Conservation (phyloP, 352 stramenopile genomes). For the Phytopythium chamaehyphon region DNA sequence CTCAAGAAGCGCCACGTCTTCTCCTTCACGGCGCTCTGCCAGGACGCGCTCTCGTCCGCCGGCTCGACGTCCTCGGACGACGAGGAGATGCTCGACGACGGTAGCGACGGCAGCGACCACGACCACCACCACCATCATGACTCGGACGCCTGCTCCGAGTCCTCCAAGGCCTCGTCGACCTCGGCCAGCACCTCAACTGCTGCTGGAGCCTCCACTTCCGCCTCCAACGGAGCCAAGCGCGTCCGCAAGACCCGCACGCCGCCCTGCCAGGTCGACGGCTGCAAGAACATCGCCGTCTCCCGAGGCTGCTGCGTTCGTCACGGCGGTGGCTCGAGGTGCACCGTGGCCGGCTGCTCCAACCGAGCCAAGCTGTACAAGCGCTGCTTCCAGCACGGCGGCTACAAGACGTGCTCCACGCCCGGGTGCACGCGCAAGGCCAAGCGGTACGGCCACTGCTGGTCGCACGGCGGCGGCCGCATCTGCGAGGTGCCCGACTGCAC, state of each 20-base stretch:
- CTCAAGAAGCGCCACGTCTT: constrained; percentile 5
- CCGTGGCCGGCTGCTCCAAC: constrained; percentile 40
- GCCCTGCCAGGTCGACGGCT: constrained; percentile 54
- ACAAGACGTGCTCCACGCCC: constrained; percentile 54
- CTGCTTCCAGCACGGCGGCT: constrained; percentile 65
- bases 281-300: constrained; percentile 50
- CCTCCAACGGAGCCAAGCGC: constrained; percentile 6
- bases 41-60: constrained; percentile 10
- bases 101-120: constrained; percentile 11
- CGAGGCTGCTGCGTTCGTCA: constrained; percentile 48
- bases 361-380: constrained; percentile 60
- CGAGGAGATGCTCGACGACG: constrained; percentile 11
- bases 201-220: constrained; percentile 5
- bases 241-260: constrained; percentile 36
- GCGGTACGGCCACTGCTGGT: constrained; percentile 67
- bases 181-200: constrained; percentile 6
- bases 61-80: constrained; percentile 9
- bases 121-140: constrained; percentile 8
- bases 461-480: constrained; percentile 58
- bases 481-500: constrained; percentile 47
- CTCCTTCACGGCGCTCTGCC: constrained; percentile 10
- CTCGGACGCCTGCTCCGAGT: constrained; percentile 2
- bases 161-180: constrained; percentile 2
- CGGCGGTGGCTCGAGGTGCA: constrained; percentile 43
- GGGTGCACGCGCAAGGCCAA: constrained; percentile 62